A percentile compares a stretch with the other conserved stretches of the same genome.
phyloP scores from a whole-genome alignment of 179 eudicot species.

The Silene coronaria region DNA sequence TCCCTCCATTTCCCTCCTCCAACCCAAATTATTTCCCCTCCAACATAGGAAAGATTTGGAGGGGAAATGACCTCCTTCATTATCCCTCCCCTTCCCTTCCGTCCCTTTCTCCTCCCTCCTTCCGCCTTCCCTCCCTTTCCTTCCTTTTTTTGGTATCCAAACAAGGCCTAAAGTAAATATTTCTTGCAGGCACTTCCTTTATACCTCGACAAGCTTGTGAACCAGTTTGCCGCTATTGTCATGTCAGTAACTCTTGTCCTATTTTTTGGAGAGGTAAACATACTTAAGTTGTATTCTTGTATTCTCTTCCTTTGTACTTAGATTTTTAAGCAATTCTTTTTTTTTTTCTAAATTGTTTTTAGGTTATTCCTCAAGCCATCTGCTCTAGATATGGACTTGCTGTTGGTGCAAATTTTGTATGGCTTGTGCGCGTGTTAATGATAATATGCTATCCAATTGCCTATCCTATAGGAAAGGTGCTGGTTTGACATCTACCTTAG shows the following conservation, averaged over 20 bases:
- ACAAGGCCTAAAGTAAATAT: too few species aligned
- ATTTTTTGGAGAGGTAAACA: constrained; percentile 54
- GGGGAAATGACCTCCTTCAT: too few species aligned
- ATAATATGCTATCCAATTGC: constrained; percentile 48
- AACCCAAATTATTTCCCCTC: too few species aligned
- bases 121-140: too few species aligned
- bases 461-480: constrained; percentile 57
- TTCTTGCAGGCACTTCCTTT: constrained; percentile 54
- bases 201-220: constrained; percentile 50
- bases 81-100: too few species aligned
- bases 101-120: too few species aligned
- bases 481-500: background rate
- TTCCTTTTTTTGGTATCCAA: too few species aligned
- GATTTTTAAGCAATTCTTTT: background rate
- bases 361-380: constrained; percentile 66
- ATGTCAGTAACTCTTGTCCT: constrained; percentile 63
- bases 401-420: constrained; percentile 46
- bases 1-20: too few species aligned
- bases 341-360: background rate
- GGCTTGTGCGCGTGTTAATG: constrained; percentile 48
- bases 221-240: constrained; percentile 42
- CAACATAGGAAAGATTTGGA: too few species aligned
- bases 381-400: constrained; percentile 62
- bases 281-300: too few species aligned
- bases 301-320: background rate